phyloP scores from a whole-genome alignment of 768 basidiomycete genomes.

The Phanerochaete carnosa region DNA sequence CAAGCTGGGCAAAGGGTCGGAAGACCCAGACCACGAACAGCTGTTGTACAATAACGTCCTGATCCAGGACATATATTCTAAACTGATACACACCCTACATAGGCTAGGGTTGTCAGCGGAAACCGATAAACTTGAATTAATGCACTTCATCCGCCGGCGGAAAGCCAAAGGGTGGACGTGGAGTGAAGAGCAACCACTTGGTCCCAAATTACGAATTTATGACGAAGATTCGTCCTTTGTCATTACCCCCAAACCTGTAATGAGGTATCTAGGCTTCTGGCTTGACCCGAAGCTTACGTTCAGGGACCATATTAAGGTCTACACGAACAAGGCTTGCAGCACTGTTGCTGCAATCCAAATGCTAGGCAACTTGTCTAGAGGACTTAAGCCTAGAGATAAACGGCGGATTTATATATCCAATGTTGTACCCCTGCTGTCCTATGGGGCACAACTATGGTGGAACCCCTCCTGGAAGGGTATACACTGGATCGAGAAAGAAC shows the following conservation, averaged over 20 bases:
- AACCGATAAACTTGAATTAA: conserved; percentile 11
- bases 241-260: not conserved
- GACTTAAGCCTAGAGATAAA: conserved; percentile 12
- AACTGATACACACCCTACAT: not conserved
- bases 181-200: not conserved
- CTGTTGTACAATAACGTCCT: not conserved
- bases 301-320: conserved; percentile 7
- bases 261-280: conserved; percentile 18
- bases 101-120: conserved; percentile 11
- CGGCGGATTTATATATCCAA: conserved; percentile 16
- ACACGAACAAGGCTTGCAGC: conserved; percentile 12
- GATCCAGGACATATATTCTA: too few relatives aligned
- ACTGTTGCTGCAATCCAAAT: conserved; percentile 6
- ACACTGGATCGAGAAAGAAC: not conserved
- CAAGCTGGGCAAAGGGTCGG: not conserved
- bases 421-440: conserved; percentile 15
- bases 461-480: conserved; percentile 2
- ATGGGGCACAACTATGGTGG: conserved; percentile 19
- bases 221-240: conserved; percentile 1
- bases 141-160: conserved; percentile 9
- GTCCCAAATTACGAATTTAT: not conserved
- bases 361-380: conserved; percentile 17
- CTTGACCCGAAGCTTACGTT: conserved; percentile 15
- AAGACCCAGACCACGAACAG: not conserved
- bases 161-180: not conserved